phyloP scores from a whole-genome alignment of 2,329 filamentous ascomycete genomes.

The Rugonectria rugulosa region DNA sequence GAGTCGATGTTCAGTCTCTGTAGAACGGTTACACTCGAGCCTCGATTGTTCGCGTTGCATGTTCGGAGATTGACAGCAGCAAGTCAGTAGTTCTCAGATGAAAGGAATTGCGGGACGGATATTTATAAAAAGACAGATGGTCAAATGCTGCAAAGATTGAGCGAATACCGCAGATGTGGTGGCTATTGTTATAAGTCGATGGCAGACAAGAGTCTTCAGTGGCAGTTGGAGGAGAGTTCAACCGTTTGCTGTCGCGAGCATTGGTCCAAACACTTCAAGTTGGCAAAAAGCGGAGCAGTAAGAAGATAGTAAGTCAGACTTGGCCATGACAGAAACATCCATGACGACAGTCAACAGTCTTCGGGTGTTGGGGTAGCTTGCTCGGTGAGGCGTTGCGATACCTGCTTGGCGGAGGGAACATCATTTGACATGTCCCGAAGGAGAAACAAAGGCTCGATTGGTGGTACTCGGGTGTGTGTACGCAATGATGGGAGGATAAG shows the following conservation, averaged over 20 bases:
- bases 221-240: too few relatives aligned
- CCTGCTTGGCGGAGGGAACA: neutral
- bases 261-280: neutral
- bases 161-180: too few relatives aligned
- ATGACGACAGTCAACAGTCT: constrained; percentile 2
- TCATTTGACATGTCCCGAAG: constrained; percentile 3
- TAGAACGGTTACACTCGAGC: constrained; percentile 29
- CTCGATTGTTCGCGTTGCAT: constrained; percentile 18
- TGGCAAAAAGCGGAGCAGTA: neutral
- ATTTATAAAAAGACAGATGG: neutral
- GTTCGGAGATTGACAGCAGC: constrained; percentile 10
- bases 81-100: neutral
- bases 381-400: constrained; percentile 2
- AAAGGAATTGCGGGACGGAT: neutral
- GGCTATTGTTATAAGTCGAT: neutral
- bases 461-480: too few relatives aligned
- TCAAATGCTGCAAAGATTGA: too few relatives aligned
- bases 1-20: constrained; percentile 31
- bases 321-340: neutral
- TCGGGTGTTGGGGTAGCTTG: neutral
- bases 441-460: neutral
- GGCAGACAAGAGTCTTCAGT: neutral
- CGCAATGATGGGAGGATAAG: too few relatives aligned
- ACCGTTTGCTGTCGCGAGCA: too few relatives aligned
- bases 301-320: neutral